Evolutionary conservation across 2,329 filamentous ascomycete genomes (phyloP).

Genomic region (Penicillium expansum): DNA sequence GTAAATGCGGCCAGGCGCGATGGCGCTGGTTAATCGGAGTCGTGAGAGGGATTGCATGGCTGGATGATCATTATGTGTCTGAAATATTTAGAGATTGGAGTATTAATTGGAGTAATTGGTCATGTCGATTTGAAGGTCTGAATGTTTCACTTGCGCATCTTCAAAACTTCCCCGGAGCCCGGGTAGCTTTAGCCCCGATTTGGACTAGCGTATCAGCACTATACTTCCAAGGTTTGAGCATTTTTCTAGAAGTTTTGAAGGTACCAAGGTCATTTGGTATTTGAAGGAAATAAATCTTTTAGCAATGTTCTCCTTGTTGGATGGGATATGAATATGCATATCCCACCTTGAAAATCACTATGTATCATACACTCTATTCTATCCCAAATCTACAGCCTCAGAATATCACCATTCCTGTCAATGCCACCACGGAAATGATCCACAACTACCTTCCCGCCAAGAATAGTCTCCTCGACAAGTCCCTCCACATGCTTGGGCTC

Average conservation of each 20-base stretch:
- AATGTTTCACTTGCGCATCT: constrained; percentile 2
- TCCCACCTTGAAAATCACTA: neutral
- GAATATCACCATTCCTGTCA: constrained; percentile 67
- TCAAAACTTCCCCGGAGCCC: constrained; percentile 22
- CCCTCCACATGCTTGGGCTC: constrained; percentile 85
- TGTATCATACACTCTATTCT: neutral
- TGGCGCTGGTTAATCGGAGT: constrained; percentile 25
- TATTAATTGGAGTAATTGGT: neutral
- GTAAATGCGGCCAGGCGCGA: constrained; percentile 22
- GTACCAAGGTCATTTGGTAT: neutral
- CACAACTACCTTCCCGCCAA: constrained; percentile 82
- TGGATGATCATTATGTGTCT: constrained; percentile 21
- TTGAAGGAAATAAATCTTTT: neutral
- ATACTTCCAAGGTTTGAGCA: neutral
- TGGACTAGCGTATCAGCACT: constrained; percentile 18
- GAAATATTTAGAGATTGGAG: neutral
- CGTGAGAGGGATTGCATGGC: constrained; percentile 31
- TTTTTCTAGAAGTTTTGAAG: neutral
- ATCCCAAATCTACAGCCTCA: constrained; percentile 53
- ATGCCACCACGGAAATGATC: constrained; percentile 84
- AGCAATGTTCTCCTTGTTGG: too few relatives aligned
- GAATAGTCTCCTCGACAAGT: constrained; percentile 77
- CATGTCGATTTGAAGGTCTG: neutral
- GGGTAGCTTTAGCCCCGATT: constrained; percentile 19
- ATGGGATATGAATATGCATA: neutral